These are phyloP conservation scores for Lentinula edodes DNA, from an alignment of 768 basidiomycete species.

Conservation along the genomic window DNA sequence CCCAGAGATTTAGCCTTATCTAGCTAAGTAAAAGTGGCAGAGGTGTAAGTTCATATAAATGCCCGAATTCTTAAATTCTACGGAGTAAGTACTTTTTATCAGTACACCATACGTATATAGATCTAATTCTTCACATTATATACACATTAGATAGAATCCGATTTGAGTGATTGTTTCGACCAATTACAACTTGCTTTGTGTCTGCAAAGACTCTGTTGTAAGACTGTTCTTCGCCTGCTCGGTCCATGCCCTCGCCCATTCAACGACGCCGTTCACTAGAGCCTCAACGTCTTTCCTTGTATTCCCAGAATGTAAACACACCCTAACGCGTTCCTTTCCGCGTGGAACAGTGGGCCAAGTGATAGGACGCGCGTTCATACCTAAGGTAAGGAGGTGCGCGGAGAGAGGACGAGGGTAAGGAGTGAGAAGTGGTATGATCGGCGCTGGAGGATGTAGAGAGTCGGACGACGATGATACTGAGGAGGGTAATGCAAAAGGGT, in stretches of 20 bases:
- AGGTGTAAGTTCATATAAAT: too few relatives aligned
- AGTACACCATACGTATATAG: neutral
- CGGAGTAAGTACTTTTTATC: too few relatives aligned
- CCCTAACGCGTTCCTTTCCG: slow-evolving; percentile 76
- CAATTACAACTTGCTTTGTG: neutral
- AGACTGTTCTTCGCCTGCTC: neutral
- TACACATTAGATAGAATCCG: neutral
- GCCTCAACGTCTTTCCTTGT: slow-evolving; percentile 22
- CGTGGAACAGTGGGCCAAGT: slow-evolving; percentile 88
- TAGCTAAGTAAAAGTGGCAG: too few relatives aligned
- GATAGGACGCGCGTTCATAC: slow-evolving; percentile 70
- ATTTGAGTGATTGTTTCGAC: neutral
- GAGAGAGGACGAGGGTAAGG: slow-evolving; percentile 72
- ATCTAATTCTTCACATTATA: neutral
- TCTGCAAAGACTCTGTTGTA: neutral
- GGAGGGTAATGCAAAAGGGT: slow-evolving; percentile 20
- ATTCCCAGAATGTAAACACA: slow-evolving; percentile 86
- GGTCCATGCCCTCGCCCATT: neutral
- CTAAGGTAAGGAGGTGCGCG: slow-evolving; percentile 46
- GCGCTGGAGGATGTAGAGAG: slow-evolving; percentile 41
- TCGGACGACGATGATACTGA: slow-evolving; percentile 23
- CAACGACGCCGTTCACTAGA: slow-evolving; percentile 6
- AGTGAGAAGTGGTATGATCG: slow-evolving; percentile 85
- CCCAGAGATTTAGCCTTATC: too few relatives aligned
- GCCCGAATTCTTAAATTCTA: too few relatives aligned